Percentiles rank a stretch among this genome's conserved stretches.
Evolutionary conservation across 768 basidiomycete genomes (phyloP).

Genomic region (Panaeolus papilionaceus): DNA sequence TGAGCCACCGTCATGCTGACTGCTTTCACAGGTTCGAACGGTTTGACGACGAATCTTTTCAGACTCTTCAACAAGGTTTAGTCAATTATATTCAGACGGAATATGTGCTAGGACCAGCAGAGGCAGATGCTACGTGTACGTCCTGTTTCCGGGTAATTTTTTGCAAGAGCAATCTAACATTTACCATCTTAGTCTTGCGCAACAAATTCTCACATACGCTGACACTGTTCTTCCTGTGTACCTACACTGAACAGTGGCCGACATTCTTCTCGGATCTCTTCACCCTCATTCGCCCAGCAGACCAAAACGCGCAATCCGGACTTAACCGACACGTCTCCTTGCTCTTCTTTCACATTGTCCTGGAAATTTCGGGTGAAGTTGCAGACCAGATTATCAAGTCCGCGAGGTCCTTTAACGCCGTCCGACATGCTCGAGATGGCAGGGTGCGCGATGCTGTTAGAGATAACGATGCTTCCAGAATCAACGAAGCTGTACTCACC

Average conservation of each 20-base stretch:
- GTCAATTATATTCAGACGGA: conserved; percentile 87
- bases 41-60: conserved; percentile 73
- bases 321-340: conserved; percentile 88
- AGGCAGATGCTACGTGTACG: conserved; percentile 84
- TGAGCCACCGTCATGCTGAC: conserved; percentile 22
- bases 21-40: conserved; percentile 58
- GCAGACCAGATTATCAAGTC: conserved; percentile 94
- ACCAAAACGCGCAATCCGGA: conserved; percentile 59
- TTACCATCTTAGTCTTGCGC: conserved; percentile 67
- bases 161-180: background rate
- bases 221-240: conserved; percentile 86
- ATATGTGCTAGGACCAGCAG: conserved; percentile 86
- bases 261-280: conserved; percentile 83
- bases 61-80: conserved; percentile 75
- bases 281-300: conserved; percentile 68
- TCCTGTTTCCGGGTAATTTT: conserved; percentile 23
- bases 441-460: conserved; percentile 90
- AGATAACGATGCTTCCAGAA: conserved; percentile 83
- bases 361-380: conserved; percentile 97
- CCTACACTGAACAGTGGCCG: conserved; percentile 87
- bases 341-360: conserved; percentile 89
- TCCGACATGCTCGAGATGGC: conserved; percentile 81
- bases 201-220: conserved; percentile 96
- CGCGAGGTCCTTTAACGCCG: conserved; percentile 73
- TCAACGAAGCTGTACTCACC: conserved; percentile 88